These are phyloP conservation scores for Phytophthora crassamura DNA, from an alignment of 352 stramenopile species.

Conservation along the genomic window DNA sequence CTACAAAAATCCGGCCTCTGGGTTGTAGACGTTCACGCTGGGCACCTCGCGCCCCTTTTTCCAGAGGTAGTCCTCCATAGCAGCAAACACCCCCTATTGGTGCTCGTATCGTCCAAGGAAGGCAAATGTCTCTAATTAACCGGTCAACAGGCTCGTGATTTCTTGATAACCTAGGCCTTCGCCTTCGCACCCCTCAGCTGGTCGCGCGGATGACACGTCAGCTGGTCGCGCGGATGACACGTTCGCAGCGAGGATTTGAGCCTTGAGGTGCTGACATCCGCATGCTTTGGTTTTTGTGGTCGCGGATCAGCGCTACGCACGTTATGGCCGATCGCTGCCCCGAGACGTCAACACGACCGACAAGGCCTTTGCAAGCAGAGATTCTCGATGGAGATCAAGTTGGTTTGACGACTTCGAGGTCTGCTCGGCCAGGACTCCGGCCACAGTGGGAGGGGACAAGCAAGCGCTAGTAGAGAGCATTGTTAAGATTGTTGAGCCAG, in stretches of 20 bases:
- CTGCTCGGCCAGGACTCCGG: not conserved
- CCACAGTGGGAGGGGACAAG: conserved; percentile 1
- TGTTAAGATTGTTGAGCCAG: conserved; percentile 4
- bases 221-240: not conserved
- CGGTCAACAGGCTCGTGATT: no score
- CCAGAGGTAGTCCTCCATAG: conserved; percentile 60
- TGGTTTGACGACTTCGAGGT: no score
- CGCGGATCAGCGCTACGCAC: conserved; percentile 8
- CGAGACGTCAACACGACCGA: not conserved
- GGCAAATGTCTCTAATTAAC: no score
- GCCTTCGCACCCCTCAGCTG: conserved; percentile 18
- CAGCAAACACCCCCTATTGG: no score
- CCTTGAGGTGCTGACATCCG: not conserved
- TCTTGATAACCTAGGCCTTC: no score
- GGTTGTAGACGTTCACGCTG: conserved; percentile 42
- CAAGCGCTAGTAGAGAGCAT: conserved; percentile 9
- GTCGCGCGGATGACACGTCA: no score
- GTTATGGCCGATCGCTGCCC: not conserved
- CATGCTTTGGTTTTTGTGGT: conserved; percentile 6
- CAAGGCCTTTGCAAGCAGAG: no score
- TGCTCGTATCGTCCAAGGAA: no score
- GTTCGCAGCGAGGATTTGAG: conserved; percentile 8
- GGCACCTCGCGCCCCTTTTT: conserved; percentile 53
- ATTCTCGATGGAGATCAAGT: no score
- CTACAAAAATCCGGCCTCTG: no score